These are phyloP conservation scores for Agastache rugosa DNA, from an alignment of 257 asterid species.

Conservation along the genomic window DNA sequence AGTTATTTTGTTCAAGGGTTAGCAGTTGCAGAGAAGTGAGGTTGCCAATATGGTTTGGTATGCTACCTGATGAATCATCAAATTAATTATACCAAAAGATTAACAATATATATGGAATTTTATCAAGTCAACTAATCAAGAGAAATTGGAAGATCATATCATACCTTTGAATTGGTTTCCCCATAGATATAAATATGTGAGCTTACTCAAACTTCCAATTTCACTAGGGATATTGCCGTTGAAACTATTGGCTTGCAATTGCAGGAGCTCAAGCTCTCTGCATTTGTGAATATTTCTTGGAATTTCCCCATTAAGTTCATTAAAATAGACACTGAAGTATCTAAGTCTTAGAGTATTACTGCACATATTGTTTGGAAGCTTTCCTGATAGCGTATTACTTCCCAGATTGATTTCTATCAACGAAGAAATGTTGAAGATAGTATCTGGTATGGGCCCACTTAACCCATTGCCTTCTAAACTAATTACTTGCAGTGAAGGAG, in stretches of 20 bases:
- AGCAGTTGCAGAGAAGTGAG: too few relatives aligned
- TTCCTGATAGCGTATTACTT: background rate
- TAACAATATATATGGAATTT: too few relatives aligned
- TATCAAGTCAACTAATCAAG: background rate
- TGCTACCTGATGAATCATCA: too few relatives aligned
- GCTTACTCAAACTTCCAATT: background rate
- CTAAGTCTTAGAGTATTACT: background rate
- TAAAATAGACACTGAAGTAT: background rate
- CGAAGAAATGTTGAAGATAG: conserved; percentile 12
- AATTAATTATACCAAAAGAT: too few relatives aligned
- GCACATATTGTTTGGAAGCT: conserved; percentile 1
- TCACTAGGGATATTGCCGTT: background rate
- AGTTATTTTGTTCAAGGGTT: too few relatives aligned
- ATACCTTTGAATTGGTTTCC: background rate
- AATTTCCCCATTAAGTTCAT: conserved; percentile 37
- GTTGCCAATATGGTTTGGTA: too few relatives aligned
- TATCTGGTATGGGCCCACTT: background rate
- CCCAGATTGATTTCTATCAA: background rate
- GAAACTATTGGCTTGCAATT: background rate
- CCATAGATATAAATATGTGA: background rate
- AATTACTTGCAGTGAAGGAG: background rate
- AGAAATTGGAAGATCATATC: too few relatives aligned
- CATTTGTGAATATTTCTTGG: conserved; percentile 46
- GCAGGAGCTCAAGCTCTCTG: background rate
- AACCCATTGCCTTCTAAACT: background rate